Conservation (phyloP, 2,329 filamentous ascomycete species). For the Pseudopyrenochaeta lycopersici region DNA sequence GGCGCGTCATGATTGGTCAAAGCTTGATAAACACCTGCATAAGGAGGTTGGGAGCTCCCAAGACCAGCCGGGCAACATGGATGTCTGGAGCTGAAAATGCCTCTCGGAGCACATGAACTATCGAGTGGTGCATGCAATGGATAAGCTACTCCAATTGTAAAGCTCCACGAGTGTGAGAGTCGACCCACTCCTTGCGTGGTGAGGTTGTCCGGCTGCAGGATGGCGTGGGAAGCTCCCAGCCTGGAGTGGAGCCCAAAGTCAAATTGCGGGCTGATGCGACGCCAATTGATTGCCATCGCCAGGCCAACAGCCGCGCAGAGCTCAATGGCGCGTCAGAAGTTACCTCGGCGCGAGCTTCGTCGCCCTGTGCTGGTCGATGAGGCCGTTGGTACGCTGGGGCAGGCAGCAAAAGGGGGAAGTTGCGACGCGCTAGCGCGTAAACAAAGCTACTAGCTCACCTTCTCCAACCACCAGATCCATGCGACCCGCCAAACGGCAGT, state of each 20-base stretch:
- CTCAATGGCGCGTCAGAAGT: slow-evolving; percentile 24
- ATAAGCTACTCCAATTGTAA: slow-evolving; percentile 39
- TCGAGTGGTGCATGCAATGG: slow-evolving; percentile 32
- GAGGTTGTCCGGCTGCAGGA: slow-evolving; percentile 26
- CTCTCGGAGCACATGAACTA: slow-evolving; percentile 30
- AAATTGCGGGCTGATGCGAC: slow-evolving; percentile 15
- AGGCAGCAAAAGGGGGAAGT: slow-evolving; percentile 29
- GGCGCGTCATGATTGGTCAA: slow-evolving; percentile 31
- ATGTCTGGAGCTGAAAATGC: slow-evolving; percentile 44
- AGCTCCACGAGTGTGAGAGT: slow-evolving; percentile 39
- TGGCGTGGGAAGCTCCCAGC: slow-evolving; percentile 25
- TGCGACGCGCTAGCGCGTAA: slow-evolving; percentile 36
- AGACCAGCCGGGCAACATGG: slow-evolving; percentile 26
- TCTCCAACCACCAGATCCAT: slow-evolving; percentile 28
- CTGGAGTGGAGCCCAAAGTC: slow-evolving; percentile 18
- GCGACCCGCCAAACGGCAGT: slow-evolving; percentile 29
- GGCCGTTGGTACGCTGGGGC: slow-evolving; percentile 7
- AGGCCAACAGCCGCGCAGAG: slow-evolving; percentile 35
- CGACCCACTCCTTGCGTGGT: slow-evolving; percentile 24
- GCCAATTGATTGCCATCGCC: slow-evolving; percentile 24
- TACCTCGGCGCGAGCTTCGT: slow-evolving; percentile 34
- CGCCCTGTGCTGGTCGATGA: too few relatives aligned
- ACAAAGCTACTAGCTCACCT: slow-evolving; percentile 35
- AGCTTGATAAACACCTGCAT: slow-evolving; percentile 36
- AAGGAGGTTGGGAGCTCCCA: slow-evolving; percentile 22